Base-by-base conservation (phyloP, 164 flowering plant species). In the Dillenia suffruticosa region DNA sequence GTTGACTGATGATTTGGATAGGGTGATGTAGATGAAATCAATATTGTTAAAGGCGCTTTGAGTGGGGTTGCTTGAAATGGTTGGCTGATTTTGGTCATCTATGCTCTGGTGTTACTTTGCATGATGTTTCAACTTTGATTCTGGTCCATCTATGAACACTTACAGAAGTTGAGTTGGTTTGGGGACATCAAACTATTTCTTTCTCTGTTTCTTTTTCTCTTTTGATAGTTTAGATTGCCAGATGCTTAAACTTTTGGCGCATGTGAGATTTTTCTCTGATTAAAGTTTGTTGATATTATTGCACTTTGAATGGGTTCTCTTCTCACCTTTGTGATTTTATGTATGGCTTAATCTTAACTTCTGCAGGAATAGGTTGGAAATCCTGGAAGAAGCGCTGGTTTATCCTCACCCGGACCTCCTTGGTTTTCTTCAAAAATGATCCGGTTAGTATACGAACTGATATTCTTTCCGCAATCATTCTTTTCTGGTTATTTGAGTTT, bases 321-420 rank as follows among this genome's bases (percentile, higher is more conserved):
- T 12, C 5, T 44, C 26, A 16, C 51, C 17, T 10, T 13, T n/a
- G 22, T 58, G 61, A 10, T 13, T 24, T 47, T 6, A 51, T 9
- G 10, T 66, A 2, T 19, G 22, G 22, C 22, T 19, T 19, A 19
- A 19, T 19, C 22, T 19, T 3, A 24, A n/a, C 11, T 60, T 58
- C 26, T 81, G 74, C 83, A 95, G 97, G 97, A 32, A 72, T 95
- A 65, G 97, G 99, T 47, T 92, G 99, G 99, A 95, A 86, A 62
- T 92, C 97, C 54, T 95, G 99, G 99, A 95, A 95, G 84, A 95
- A 85, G 74, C 90, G 97, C 10, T 95, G 99, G 99, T 95, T 95
- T 72, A 88, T 95, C 64, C 87, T 95, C 46, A 95, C 97, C 43
- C 92, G 97, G 46, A 86, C 96, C 44, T 92, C 97, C 26, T 80